A percentile compares a stretch with the other conserved stretches of the same genome.
phyloP scores from a whole-genome alignment of 2,329 filamentous ascomycete genomes.

The Curvularia verruculosa region DNA sequence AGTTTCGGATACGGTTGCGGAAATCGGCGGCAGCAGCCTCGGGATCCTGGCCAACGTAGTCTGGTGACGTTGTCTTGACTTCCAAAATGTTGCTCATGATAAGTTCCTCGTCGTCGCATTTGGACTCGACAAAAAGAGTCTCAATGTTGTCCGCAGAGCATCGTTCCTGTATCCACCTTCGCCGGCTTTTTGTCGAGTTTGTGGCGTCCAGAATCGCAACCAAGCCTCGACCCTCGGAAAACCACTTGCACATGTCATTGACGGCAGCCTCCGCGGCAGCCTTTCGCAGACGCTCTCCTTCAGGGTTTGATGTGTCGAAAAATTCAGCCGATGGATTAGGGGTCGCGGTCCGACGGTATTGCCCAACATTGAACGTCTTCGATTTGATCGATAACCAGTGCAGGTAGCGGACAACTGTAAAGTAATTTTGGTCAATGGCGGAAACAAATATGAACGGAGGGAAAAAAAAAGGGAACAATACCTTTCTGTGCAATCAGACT shows the following conservation, averaged over 20 bases:
- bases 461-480: conserved; percentile 52
- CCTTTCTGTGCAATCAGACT: conserved; percentile 97
- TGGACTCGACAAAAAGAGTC: conserved; percentile 94
- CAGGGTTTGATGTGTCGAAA: conserved; percentile 88
- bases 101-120: conserved; percentile 92
- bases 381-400: conserved; percentile 95
- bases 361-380: conserved; percentile 96
- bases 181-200: conserved; percentile 88
- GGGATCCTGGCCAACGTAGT: conserved; percentile 93
- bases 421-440: conserved; percentile 19
- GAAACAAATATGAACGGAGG: not conserved
- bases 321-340: conserved; percentile 93
- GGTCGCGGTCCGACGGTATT: conserved; percentile 87
- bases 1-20: conserved; percentile 91
- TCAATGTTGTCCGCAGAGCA: conserved; percentile 80
- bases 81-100: conserved; percentile 99
- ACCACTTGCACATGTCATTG: conserved; percentile 93
- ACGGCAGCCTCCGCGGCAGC: conserved; percentile 92
- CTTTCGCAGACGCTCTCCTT: conserved; percentile 86
- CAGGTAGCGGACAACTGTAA: conserved; percentile 72
- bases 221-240: conserved; percentile 74
- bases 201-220: conserved; percentile 96
- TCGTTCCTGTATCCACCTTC: conserved; percentile 87
- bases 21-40: conserved; percentile 91
- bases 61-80: conserved; percentile 94